Conservation (phyloP, 768 basidiomycete species). For the Macrolepiota albuminosa region DNA sequence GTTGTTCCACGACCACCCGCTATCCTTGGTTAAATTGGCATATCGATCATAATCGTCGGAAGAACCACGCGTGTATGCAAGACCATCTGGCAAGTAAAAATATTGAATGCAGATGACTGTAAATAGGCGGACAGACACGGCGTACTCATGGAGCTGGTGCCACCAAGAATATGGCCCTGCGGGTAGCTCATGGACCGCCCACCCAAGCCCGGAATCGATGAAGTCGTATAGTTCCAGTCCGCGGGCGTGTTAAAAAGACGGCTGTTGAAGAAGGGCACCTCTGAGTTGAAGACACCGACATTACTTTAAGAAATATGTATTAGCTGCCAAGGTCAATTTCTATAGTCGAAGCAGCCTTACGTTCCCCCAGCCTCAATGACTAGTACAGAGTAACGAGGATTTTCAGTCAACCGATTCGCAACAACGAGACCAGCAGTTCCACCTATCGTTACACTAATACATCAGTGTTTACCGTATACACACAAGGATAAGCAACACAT, state of each 20-base stretch:
- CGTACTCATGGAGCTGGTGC: slow-evolving; percentile 16
- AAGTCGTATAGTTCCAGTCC: slow-evolving; percentile 18
- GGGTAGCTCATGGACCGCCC: slow-evolving; percentile 14
- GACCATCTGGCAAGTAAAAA: neutral
- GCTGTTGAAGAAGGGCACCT: slow-evolving; percentile 19
- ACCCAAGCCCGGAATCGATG: slow-evolving; percentile 9
- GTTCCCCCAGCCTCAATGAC: slow-evolving; percentile 19
- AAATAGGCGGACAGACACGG: neutral
- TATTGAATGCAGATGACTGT: neutral
- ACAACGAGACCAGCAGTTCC: slow-evolving; percentile 20
- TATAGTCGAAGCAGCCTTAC: slow-evolving; percentile 4
- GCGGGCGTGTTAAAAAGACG: slow-evolving; percentile 13
- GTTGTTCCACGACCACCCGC: slow-evolving; percentile 28
- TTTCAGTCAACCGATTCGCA: slow-evolving; percentile 17
- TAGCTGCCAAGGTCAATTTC: neutral
- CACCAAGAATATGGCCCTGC: slow-evolving; percentile 17
- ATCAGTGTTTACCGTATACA: neutral
- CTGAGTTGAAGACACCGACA: slow-evolving; percentile 8
- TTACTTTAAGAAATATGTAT: slow-evolving; percentile 2
- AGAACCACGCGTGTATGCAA: slow-evolving; percentile 27
- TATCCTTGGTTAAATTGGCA: slow-evolving; percentile 24
- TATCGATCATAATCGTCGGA: slow-evolving; percentile 29
- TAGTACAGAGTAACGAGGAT: slow-evolving; percentile 13
- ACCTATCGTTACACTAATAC: neutral
- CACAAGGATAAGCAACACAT: neutral